These are phyloP conservation scores for Crithidia expoeki DNA, from an alignment of 208 protist genomes.

Conservation along the genomic window DNA sequence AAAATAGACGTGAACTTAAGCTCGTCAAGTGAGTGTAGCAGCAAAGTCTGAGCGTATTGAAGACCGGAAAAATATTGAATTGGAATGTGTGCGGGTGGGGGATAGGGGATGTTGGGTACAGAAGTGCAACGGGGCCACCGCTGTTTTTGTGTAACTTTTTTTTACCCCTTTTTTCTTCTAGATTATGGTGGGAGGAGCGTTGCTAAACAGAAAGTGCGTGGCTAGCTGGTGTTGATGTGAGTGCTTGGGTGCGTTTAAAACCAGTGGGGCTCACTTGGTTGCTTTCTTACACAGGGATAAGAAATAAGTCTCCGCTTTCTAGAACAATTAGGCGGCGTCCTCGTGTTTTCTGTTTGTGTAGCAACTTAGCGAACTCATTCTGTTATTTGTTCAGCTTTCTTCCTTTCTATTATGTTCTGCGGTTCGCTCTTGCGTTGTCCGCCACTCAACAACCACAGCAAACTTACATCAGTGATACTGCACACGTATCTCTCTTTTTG, in stretches of 20 bases:
- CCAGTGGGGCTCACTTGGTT: neutral
- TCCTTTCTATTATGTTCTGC: neutral
- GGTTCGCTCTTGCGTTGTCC: neutral
- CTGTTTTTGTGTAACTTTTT: constrained; percentile 16
- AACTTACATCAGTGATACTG: neutral
- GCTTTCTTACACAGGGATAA: neutral
- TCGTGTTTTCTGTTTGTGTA: neutral
- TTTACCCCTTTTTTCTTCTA: constrained; percentile 17
- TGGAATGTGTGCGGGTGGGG: neutral
- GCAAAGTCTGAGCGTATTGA: no score
- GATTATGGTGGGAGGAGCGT: neutral
- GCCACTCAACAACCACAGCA: neutral
- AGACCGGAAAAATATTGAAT: neutral
- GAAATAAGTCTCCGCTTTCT: neutral
- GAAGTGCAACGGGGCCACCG: neutral
- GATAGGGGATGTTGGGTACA: neutral
- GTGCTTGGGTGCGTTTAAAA: neutral
- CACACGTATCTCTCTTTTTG: neutral
- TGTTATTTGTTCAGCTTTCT: neutral
- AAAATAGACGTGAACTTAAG: neutral
- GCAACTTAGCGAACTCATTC: neutral
- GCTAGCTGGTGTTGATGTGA: neutral
- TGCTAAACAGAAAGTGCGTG: neutral
- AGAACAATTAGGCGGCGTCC: no score
- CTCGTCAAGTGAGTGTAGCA: no score